Base-by-base conservation (phyloP, 768 basidiomycete genomes). In the Lactifluus volemus region DNA sequence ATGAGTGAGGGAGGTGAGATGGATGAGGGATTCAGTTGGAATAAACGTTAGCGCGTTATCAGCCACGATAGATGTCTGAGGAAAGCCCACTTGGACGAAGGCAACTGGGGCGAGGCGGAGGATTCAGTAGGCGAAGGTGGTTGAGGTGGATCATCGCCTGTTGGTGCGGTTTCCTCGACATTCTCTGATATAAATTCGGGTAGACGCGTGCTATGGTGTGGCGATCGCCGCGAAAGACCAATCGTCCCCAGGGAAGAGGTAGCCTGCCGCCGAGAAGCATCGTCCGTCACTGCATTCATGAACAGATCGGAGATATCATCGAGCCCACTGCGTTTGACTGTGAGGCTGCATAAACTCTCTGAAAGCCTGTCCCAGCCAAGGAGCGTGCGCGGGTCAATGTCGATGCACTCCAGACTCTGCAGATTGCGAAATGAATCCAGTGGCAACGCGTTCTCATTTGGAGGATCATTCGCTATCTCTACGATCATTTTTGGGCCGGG, bases 341-440 rank as follows among this genome's bases (percentile, higher is more conserved):
- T 89, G 70, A 96, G 76, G 67, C 85, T 87, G 63, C 81, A 75
- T 51, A 95, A 74, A 55, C 84, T 79, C 66, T 86, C 82, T 36
- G 88, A 76, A 44, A 94, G 75, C 59, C 79, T 78, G 68, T 91
- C 90, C 92, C 93, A 94, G 3, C 92, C 93, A 9, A 92, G 74
- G 12, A 95, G 69, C 0, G 82, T 78, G 61, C 92, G 79, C 15
- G 93, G 92, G 72, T 96, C 93, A 54, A 95, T 82, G 67, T 92
- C 88, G 21, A 80, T 70, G 61, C 86, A 87, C 68, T 89, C 85
- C 55, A 95, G 75, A 52, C 75, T 82, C 69, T 88, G 83, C 17
- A 97, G 73, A 70, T 86, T 92, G 78, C 89, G 92, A 82, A 97
- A 96, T 10, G 78, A 77, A 63, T 91, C 84, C 12, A 97, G 75